Percentiles rank a stretch among this genome's conserved stretches.
Conservation (phyloP, 176 grass and related monocot species). For the Bolboschoenus planiculmis region DNA sequence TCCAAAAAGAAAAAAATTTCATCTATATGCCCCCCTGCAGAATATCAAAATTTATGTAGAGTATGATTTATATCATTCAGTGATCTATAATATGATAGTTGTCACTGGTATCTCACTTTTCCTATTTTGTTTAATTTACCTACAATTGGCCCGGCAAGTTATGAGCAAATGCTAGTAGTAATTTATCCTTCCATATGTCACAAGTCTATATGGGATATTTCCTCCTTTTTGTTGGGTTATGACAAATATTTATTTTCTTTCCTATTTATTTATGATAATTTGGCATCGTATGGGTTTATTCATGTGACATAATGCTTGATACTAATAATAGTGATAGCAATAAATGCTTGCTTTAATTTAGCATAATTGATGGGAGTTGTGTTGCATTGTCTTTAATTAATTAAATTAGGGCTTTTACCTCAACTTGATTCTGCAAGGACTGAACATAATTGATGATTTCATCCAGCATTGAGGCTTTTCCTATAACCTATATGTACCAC, state of each 20-base stretch:
- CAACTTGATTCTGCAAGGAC: conserved; percentile 24
- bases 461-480: conserved; percentile 18
- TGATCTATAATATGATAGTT: background rate
- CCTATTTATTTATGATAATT: too few relatives aligned
- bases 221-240: too few relatives aligned
- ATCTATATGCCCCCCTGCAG: background rate
- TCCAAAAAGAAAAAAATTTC: background rate
- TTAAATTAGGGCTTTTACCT: background rate
- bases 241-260: too few relatives aligned
- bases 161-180: too few relatives aligned
- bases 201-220: too few relatives aligned
- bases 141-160: background rate
- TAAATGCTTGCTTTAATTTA: background rate
- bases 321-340: background rate
- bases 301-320: too few relatives aligned
- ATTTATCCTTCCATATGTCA: too few relatives aligned
- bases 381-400: background rate
- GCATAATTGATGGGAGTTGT: background rate
- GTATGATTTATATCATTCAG: too few relatives aligned
- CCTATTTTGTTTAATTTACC: background rate
- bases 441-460: conserved; percentile 27
- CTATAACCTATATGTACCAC: background rate
- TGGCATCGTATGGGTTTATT: too few relatives aligned
- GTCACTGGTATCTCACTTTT: background rate
- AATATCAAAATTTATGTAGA: background rate